Base-by-base conservation (phyloP, 768 basidiomycete species). In the Boletus pseudo-olivaceus region DNA sequence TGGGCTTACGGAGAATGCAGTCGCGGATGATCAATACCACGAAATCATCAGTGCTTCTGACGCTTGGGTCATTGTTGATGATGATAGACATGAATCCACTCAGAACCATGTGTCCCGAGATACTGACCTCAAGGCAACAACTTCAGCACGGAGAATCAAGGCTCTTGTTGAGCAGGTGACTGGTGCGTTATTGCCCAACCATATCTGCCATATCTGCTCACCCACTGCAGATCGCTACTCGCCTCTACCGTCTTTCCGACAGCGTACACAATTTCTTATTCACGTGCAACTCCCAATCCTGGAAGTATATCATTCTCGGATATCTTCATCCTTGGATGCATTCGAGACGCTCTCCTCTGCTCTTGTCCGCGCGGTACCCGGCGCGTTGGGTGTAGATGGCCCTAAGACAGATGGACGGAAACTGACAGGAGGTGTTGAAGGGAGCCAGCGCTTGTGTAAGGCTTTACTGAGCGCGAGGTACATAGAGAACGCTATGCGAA, bases 141-240 rank as follows among this genome's bases (percentile, higher is more conserved):
- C 83, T 58, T 96, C 93, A 10, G 85, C 95, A 1, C 77, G 94
- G 29, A 79, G 88, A 61, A 75, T 98, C 54, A 90, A 89, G 64
- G 83, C 88, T 26, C 76, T 98, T 19, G 77, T 97, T 11, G 92
- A 97, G 62, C 95, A 97, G 72, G 84, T 98, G 50, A 94, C 94
- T 53, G 91, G 93, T 90, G 52, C 45, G 77, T 60, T 19, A 20
- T 55, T 47, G 19, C 23, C 20, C 44, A 19, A 33, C 40, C 4
- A 47, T 10, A n/a, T 35, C 11, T 26, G 35, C 11, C 5, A 9
- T 35, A 19, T 34, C 12, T 51, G 6, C 54, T 58, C 48, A 54
- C 34, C 26, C 15, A 41, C 32, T 26, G 7, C 33, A 93, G 94
- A 96, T 67, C 94, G 95, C 10, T 99, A 98, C 69, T 84, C 87